phyloP scores from a whole-genome alignment of 2,329 filamentous ascomycete genomes.

The Cladosporium sp. region DNA sequence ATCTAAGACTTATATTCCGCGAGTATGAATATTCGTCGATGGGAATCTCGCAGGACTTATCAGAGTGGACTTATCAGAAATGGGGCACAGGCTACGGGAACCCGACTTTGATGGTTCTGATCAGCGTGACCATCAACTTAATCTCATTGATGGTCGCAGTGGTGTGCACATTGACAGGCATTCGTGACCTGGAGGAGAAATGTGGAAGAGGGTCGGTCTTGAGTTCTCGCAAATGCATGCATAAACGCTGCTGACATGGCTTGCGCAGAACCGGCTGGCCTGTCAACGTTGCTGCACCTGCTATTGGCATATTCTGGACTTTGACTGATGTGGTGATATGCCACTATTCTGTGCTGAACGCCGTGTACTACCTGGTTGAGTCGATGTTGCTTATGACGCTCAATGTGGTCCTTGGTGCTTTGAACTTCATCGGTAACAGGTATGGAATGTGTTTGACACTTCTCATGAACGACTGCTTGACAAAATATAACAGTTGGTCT shows the following conservation, averaged over 20 bases:
- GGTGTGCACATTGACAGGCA: background rate
- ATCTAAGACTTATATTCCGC: background rate
- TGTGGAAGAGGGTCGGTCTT: background rate
- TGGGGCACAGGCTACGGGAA: constrained; percentile 9
- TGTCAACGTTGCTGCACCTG: background rate
- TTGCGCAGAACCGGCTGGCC: background rate
- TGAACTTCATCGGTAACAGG: background rate
- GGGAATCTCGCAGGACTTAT: constrained; percentile 7
- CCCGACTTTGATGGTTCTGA: constrained; percentile 5
- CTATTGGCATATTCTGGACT: constrained; percentile 1
- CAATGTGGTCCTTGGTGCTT: background rate
- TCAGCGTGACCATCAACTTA: background rate
- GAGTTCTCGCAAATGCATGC: background rate
- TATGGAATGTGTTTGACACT: background rate
- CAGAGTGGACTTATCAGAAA: background rate
- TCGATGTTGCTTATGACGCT: background rate
- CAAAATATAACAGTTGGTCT: background rate
- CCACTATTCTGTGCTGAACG: constrained; percentile 3
- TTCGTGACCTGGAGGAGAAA: background rate
- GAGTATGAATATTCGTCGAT: constrained; percentile 1
- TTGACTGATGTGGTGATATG: constrained; percentile 3
- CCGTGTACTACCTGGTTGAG: constrained; percentile 2
- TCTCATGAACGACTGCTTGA: background rate
- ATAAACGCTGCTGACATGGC: background rate
- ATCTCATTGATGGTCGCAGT: constrained; percentile 2